Conservation (phyloP, 2,329 filamentous ascomycete species). For the Xylariales sp. region DNA sequence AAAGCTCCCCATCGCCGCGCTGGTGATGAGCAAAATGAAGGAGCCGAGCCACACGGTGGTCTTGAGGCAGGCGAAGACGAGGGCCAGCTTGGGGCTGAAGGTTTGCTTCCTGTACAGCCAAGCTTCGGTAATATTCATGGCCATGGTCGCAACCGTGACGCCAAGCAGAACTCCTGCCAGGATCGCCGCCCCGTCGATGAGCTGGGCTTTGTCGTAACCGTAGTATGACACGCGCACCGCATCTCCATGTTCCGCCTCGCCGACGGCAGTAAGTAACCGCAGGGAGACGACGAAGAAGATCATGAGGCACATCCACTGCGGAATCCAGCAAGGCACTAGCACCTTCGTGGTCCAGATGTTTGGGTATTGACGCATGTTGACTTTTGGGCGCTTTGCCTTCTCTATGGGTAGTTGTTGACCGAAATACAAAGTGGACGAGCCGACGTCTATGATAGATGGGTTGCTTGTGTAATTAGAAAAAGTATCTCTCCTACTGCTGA, state of each 20-base stretch:
- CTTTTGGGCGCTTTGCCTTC: no score
- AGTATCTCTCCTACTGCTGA: no score
- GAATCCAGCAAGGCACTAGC: constrained; percentile 12
- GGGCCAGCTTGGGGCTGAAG: constrained; percentile 9
- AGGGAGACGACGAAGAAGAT: constrained; percentile 6
- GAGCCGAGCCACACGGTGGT: constrained; percentile 10
- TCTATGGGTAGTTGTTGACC: no score
- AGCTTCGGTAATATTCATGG: constrained; percentile 9
- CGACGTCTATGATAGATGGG: no score
- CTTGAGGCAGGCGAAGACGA: constrained; percentile 10
- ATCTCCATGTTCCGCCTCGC: no score
- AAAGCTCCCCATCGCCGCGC: not conserved
- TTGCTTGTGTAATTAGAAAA: no score
- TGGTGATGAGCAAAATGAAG: constrained; percentile 6
- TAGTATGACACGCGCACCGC: not conserved
- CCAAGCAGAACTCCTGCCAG: constrained; percentile 8
- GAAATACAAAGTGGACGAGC: no score
- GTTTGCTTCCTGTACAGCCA: constrained; percentile 6
- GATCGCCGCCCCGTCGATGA: constrained; percentile 1
- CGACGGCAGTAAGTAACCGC: constrained; percentile 6
- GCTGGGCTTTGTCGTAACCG: constrained; percentile 1
- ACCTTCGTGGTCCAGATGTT: constrained; percentile 13
- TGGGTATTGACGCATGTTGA: constrained; percentile 8
- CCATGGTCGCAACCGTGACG: constrained; percentile 7
- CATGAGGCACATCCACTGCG: constrained; percentile 8